phyloP scores from a whole-genome alignment of 148 eudicot species.

The Amaranthus palmeri region DNA sequence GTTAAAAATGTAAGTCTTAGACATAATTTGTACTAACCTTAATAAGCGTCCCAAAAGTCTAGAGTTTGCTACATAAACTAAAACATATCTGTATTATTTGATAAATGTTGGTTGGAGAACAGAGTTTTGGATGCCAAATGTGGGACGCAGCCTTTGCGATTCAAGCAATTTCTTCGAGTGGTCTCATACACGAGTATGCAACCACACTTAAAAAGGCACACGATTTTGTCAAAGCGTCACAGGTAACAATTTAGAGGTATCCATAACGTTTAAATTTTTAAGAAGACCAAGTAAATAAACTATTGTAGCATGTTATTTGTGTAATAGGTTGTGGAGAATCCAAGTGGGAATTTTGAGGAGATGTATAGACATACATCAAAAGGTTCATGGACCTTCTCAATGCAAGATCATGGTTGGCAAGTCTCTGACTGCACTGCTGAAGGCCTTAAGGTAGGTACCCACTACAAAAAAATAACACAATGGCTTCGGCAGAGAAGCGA shows the following conservation, averaged over 20 bases:
- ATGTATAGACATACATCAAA: constrained; percentile 54
- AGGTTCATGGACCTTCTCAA: constrained; percentile 69
- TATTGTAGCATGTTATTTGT: background rate
- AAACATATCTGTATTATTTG: background rate
- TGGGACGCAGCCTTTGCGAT: constrained; percentile 50
- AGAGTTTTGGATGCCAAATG: constrained; percentile 56
- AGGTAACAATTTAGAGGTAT: constrained; percentile 20
- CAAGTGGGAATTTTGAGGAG: constrained; percentile 39
- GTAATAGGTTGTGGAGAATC: constrained; percentile 42
- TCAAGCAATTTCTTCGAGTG: constrained; percentile 44
- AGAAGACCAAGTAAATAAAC: too few relatives aligned
- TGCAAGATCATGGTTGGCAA: constrained; percentile 73
- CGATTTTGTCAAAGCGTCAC: constrained; percentile 51
- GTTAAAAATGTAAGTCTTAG: too few relatives aligned
- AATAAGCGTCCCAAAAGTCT: too few relatives aligned
- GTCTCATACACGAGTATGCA: constrained; percentile 33
- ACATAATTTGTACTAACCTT: too few relatives aligned
- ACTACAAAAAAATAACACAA: too few relatives aligned
- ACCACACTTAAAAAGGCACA: constrained; percentile 47
- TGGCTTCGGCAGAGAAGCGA: too few relatives aligned
- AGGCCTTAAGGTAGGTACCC: constrained; percentile 54
- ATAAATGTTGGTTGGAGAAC: background rate
- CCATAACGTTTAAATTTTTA: background rate
- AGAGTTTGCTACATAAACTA: background rate
- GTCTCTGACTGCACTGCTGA: constrained; percentile 73